Evolutionary conservation across 1,139 yeast species (phyloP), one percentile per base, ranked within the genome.

Genomic region (Magnusiomyces sp.): DNA sequence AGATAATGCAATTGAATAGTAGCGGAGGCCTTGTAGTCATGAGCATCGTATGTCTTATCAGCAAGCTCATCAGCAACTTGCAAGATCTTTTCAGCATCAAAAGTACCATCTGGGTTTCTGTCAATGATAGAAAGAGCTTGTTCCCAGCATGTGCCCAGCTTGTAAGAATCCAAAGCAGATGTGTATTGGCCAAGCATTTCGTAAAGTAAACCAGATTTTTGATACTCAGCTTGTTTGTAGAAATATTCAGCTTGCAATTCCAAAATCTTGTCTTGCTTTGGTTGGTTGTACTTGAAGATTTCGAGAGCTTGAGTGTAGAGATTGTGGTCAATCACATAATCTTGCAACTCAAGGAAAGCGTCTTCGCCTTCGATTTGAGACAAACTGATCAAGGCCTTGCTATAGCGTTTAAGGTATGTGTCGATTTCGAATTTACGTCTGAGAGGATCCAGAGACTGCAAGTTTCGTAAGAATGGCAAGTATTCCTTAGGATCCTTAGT

Each of bases 401-500:
- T 76, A 62, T 75, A 72, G 42, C 80, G 76, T 60, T 82, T 80
- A 65, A 94, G 75, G 62, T 81, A 74, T 49, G 87, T 83, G 63
- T 94, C 98, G 58, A 94, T 85, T 62, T 80, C 69, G 62, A 87
- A 90, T 62, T 77, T 75, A 59, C 82, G 79, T 52, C 95, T 77
- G 47, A 80, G 67, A 17, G 79, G 81, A 0, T 77, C 71, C 64
- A 83, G 85, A 37, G 77, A 77, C 58, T 87, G 85, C 51, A 94
- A 72, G 50, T 80, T 76, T 61, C 89, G 95, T 58, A 94, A 73
- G 66, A 92, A 94, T 48, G 98, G 97, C 49, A 94, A 70, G 61
- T 92, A 94, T 65, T 94, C 99, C 62, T 90, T 88, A 29, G 99
- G 99, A 69, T 94, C 99, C 74, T 84, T 89, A 66, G 92, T 97